Evolutionary conservation across 2,329 filamentous ascomycete genomes (phyloP).

Genomic region (Colletotrichum sublineola): DNA sequence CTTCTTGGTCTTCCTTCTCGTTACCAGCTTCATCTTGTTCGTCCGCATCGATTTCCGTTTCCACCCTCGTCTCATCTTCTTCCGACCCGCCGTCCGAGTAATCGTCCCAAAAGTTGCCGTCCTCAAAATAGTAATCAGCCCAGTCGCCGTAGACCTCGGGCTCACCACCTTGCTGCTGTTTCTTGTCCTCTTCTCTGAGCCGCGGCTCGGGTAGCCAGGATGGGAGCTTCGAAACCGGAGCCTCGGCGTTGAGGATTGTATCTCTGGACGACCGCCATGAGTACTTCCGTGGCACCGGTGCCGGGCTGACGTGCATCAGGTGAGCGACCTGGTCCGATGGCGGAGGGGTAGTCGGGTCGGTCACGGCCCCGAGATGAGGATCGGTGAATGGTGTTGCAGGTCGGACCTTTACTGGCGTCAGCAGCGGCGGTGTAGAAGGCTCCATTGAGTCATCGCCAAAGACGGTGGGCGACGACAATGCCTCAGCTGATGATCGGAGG

Average conservation of each 20-base stretch:
- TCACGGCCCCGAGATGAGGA: slow-evolving; percentile 15
- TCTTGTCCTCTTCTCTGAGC: background rate
- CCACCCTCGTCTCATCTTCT: slow-evolving; percentile 7
- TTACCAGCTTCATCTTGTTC: background rate
- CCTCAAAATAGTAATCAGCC: slow-evolving; percentile 44
- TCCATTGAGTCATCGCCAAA: slow-evolving; percentile 30
- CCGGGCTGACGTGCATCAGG: slow-evolving; percentile 19
- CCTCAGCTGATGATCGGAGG: slow-evolving; percentile 32
- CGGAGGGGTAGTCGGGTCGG: slow-evolving; percentile 34
- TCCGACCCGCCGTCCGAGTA: background rate
- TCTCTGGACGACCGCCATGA: slow-evolving; percentile 39
- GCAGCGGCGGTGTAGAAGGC: slow-evolving; percentile 10
- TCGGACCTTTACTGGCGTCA: slow-evolving; percentile 32
- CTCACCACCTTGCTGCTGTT: slow-evolving; percentile 14
- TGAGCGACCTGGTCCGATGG: slow-evolving; percentile 29
- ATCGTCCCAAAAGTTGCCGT: slow-evolving; percentile 37
- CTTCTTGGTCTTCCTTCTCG: background rate
- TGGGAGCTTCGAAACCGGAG: slow-evolving; percentile 20
- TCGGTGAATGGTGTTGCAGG: slow-evolving; percentile 36
- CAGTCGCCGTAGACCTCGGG: slow-evolving; percentile 42
- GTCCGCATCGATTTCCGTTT: slow-evolving; percentile 5
- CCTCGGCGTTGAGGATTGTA: slow-evolving; percentile 31
- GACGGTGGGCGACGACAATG: slow-evolving; percentile 33
- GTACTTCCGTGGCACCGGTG: slow-evolving; percentile 20
- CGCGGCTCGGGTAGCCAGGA: slow-evolving; percentile 32